Evolutionary conservation across 495 filamentous ascomycete genomes (phyloP).

Genomic region (Trichoderma reesei): DNA sequence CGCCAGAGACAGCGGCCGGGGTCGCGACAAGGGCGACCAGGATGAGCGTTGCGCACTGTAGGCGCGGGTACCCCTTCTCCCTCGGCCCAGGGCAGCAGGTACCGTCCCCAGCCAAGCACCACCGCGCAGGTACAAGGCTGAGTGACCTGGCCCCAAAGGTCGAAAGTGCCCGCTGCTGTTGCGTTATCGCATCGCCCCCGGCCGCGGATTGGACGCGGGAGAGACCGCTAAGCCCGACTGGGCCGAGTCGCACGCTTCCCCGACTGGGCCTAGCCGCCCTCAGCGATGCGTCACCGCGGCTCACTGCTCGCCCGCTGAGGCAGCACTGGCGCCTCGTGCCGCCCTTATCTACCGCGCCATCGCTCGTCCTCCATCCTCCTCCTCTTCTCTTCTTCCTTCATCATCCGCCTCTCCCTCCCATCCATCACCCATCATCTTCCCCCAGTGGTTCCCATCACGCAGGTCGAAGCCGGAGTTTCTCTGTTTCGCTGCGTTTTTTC

Average conservation of each 20-base stretch:
- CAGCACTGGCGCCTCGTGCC: conserved; percentile 5
- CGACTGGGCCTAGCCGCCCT: background rate
- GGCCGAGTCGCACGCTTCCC: background rate
- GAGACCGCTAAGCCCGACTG: background rate
- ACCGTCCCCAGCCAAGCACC: no score
- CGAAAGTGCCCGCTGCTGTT: no score
- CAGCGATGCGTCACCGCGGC: conserved; percentile 10
- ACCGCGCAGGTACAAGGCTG: background rate
- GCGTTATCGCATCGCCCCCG: conserved; percentile 7
- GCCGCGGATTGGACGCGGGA: background rate
- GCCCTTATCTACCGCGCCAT: conserved; percentile 21
- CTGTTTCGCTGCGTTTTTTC: conserved; percentile 21
- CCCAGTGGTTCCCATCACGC: conserved; percentile 22
- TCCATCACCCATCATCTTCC: conserved; percentile 15
- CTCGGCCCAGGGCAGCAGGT: no score
- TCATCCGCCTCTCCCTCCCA: conserved; percentile 16
- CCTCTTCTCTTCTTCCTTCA: conserved; percentile 40
- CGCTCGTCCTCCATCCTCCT: conserved; percentile 20
- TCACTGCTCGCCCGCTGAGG: background rate
- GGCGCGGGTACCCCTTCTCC: no score
- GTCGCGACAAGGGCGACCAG: no score
- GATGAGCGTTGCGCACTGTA: no score
- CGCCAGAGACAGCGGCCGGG: background rate
- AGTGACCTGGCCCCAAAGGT: background rate
- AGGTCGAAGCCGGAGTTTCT: conserved; percentile 15